Percentiles rank a stretch among this genome's conserved stretches.
Evolutionary conservation across 169 alveolate genomes (phyloP).

Genomic region (Amoebophrya sp.): DNA sequence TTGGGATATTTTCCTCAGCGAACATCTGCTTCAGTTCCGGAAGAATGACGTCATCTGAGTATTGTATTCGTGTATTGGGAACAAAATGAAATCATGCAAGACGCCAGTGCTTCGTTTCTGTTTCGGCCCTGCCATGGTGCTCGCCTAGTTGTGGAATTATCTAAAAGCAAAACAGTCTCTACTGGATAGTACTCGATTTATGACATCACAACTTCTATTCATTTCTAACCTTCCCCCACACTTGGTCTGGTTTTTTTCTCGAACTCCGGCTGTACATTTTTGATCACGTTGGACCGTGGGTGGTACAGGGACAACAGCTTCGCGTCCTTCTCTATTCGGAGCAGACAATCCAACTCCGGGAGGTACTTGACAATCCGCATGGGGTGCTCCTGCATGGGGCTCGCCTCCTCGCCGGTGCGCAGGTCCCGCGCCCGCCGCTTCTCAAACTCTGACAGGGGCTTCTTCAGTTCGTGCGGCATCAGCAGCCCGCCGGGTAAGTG

Average conservation of each 20-base stretch:
- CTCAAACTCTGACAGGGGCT: background rate
- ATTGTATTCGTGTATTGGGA: too few relatives aligned
- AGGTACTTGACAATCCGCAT: background rate
- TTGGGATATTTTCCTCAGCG: too few relatives aligned
- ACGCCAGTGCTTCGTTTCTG: too few relatives aligned
- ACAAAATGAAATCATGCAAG: too few relatives aligned
- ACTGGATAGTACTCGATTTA: too few relatives aligned
- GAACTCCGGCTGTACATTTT: background rate
- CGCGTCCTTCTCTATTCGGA: background rate
- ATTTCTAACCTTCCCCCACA: too few relatives aligned
- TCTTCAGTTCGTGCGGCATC: background rate
- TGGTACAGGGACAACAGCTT: background rate
- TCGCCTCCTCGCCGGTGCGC: background rate
- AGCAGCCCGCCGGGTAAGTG: background rate
- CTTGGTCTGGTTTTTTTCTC: background rate
- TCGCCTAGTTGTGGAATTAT: too few relatives aligned
- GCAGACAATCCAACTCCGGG: background rate
- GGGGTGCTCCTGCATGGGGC: background rate
- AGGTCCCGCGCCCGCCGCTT: background rate
- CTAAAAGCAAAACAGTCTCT: too few relatives aligned
- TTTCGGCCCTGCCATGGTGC: too few relatives aligned
- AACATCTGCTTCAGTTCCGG: too few relatives aligned
- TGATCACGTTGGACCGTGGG: background rate
- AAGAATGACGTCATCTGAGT: too few relatives aligned
- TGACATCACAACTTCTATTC: too few relatives aligned